phyloP scores from a whole-genome alignment of 768 basidiomycete genomes.

The Trametopsis cervina region DNA sequence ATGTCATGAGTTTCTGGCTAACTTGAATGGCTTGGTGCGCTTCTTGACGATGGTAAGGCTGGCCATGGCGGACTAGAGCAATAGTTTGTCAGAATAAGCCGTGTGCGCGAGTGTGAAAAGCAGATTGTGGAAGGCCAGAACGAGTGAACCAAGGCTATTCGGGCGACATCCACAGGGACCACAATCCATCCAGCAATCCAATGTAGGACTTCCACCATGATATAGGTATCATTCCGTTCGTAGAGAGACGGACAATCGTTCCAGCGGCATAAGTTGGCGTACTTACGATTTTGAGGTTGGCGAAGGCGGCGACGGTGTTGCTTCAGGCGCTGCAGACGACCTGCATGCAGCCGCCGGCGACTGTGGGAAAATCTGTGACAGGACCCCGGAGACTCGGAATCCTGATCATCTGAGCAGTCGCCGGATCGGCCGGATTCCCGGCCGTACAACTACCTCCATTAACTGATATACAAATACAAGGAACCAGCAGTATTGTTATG shows the following conservation, averaged over 20 bases:
- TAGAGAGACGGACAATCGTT: constrained; percentile 9
- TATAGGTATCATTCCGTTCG: constrained; percentile 15
- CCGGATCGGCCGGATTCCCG: neutral
- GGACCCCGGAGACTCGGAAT: constrained; percentile 6
- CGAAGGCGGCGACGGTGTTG: constrained; percentile 35
- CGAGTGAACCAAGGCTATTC: constrained; percentile 1
- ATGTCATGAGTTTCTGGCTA: constrained; percentile 31
- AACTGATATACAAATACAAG: too few relatives aligned
- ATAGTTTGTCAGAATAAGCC: constrained; percentile 6
- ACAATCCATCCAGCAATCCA: constrained; percentile 18
- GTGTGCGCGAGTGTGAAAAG: constrained; percentile 4
- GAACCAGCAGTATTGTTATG: too few relatives aligned
- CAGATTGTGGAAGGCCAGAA: constrained; percentile 4
- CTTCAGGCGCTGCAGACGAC: constrained; percentile 7
- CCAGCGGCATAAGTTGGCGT: constrained; percentile 16
- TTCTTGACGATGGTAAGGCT: constrained; percentile 85
- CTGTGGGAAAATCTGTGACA: constrained; percentile 2
- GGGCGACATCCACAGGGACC: constrained; percentile 17
- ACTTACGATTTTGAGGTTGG: constrained; percentile 50
- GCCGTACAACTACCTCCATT: too few relatives aligned
- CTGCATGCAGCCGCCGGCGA: neutral
- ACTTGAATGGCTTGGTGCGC: constrained; percentile 97
- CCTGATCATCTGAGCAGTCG: neutral
- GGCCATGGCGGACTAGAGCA: constrained; percentile 35
- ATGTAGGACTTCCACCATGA: constrained; percentile 1